Evolutionary conservation across 78 protist species (phyloP).

Genomic region (Cavenderia fasciculata): DNA sequence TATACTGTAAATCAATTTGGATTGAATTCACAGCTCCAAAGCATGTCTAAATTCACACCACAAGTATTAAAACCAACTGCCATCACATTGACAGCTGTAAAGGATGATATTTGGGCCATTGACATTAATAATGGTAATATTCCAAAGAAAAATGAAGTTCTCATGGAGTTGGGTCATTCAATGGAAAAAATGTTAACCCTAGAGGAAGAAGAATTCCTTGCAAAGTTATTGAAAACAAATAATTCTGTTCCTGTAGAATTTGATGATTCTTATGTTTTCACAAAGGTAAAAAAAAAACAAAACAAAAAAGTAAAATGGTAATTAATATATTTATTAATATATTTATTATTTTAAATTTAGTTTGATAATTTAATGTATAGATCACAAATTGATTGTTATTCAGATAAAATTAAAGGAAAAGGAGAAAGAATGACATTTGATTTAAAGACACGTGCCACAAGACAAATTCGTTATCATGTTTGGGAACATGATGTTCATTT

Average conservation of each 20-base stretch:
- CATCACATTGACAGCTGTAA: neutral
- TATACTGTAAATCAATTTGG: neutral
- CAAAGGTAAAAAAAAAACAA: too few relatives aligned
- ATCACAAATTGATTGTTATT: slow-evolving; percentile 83
- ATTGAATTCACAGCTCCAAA: neutral
- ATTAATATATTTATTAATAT: neutral
- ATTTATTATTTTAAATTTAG: neutral
- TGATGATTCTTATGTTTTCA: slow-evolving; percentile 31
- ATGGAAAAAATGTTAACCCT: slow-evolving; percentile 81
- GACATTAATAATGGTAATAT: slow-evolving; percentile 26
- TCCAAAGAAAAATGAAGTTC: neutral
- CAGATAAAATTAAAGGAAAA: slow-evolving; percentile 17
- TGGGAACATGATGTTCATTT: neutral
- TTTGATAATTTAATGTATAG: slow-evolving; percentile 54
- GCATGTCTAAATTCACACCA: neutral
- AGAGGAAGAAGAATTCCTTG: slow-evolving; percentile 36
- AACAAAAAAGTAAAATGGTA: neutral
- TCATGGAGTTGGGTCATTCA: slow-evolving; percentile 83
- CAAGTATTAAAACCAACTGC: slow-evolving; percentile 4
- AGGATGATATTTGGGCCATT: slow-evolving; percentile 17
- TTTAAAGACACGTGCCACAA: slow-evolving; percentile 83
- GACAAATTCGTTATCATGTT: slow-evolving; percentile 55
- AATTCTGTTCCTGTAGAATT: neutral
- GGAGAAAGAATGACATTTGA: slow-evolving; percentile 82
- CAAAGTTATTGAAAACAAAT: slow-evolving; percentile 1